A percentile compares a stretch with the other conserved stretches of the same genome.
phyloP scores from a whole-genome alignment of 1,284 basidiomycete genomes.

The Cryptococcus maquisensis region DNA sequence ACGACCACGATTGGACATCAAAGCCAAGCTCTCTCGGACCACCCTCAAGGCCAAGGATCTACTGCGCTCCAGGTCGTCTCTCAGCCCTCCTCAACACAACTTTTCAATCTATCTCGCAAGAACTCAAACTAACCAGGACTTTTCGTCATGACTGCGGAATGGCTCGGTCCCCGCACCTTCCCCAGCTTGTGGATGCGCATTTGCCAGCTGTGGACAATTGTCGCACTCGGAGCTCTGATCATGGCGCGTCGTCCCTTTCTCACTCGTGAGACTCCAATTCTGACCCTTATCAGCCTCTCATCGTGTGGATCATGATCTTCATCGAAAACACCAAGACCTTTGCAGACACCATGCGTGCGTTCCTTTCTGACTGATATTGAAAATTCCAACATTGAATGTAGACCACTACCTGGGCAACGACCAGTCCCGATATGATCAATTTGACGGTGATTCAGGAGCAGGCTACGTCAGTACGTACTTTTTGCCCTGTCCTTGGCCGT shows the following conservation, averaged over 20 bases:
- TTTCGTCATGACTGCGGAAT: conserved; percentile 9
- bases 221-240: conserved; percentile 24
- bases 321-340: conserved; percentile 29
- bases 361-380: neutral
- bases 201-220: conserved; percentile 27
- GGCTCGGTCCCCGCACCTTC: conserved; percentile 15
- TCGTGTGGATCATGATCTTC: conserved; percentile 29
- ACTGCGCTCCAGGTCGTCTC: neutral
- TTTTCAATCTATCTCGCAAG: neutral
- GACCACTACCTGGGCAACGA: conserved; percentile 34
- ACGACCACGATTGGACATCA: too few relatives aligned
- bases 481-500: neutral
- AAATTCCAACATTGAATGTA: neutral
- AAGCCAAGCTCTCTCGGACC: too few relatives aligned
- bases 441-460: conserved; percentile 17
- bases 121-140: neutral
- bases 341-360: conserved; percentile 24
- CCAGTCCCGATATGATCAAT: conserved; percentile 13
- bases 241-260: conserved; percentile 19
- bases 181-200: conserved; percentile 17
- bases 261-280: neutral
- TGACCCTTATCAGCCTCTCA: conserved; percentile 9
- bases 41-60: neutral
- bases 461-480: conserved; percentile 36
- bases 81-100: neutral